phyloP scores from a whole-genome alignment of 1,284 basidiomycete species.

The Bondarzewia mesenterica region DNA sequence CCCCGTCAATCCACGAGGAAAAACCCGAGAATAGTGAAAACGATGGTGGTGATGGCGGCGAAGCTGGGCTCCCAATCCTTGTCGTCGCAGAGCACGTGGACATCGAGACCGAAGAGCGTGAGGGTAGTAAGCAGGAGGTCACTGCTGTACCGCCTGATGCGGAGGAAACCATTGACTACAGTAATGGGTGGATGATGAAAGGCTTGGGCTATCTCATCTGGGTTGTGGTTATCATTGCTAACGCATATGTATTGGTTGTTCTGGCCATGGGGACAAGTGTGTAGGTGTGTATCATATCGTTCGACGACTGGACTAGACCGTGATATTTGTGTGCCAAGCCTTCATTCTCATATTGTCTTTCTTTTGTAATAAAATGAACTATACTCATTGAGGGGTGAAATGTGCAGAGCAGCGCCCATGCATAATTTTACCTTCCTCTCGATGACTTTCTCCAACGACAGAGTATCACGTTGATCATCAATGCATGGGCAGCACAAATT shows the following conservation, averaged over 20 bases:
- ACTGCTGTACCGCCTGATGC: not conserved
- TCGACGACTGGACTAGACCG: too few relatives aligned
- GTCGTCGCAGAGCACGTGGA: constrained; percentile 1
- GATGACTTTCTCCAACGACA: too few relatives aligned
- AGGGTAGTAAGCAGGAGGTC: not conserved
- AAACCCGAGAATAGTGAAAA: not conserved
- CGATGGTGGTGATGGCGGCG: not conserved
- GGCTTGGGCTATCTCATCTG: constrained; percentile 55
- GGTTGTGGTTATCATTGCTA: constrained; percentile 57
- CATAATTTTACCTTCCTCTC: too few relatives aligned
- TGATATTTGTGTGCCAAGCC: too few relatives aligned
- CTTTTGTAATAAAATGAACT: too few relatives aligned
- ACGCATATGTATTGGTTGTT: constrained; percentile 54
- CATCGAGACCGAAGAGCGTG: constrained; percentile 8
- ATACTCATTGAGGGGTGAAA: too few relatives aligned
- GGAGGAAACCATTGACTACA: constrained; percentile 46
- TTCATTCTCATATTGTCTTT: too few relatives aligned
- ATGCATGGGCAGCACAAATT: too few relatives aligned
- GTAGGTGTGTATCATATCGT: too few relatives aligned
- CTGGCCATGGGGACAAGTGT: constrained; percentile 30
- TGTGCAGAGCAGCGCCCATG: too few relatives aligned
- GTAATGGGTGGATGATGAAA: constrained; percentile 48
- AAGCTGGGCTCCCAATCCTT: not conserved
- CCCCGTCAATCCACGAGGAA: not conserved
- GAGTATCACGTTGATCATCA: too few relatives aligned